Percentiles rank a stretch among this genome's conserved stretches.
Conservation (phyloP, 352 stramenopile species). For the Phytophthora citricola region DNA sequence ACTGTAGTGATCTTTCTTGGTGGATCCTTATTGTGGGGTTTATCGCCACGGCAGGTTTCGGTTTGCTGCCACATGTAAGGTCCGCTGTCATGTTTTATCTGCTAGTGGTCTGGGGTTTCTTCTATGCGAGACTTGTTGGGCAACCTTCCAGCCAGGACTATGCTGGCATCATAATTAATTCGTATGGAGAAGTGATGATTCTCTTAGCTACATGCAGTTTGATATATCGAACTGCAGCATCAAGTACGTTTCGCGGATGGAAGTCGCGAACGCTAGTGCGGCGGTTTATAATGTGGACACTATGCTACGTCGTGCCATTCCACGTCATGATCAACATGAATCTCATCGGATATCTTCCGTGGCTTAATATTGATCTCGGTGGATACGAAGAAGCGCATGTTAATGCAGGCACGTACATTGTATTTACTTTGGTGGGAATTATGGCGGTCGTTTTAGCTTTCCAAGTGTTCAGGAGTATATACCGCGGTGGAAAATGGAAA, state of each 20-base stretch:
- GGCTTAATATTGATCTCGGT: slow-evolving; percentile 77
- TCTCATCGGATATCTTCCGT: slow-evolving; percentile 72
- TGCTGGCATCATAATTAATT: slow-evolving; percentile 46
- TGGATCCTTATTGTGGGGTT: slow-evolving; percentile 58
- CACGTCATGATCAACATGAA: slow-evolving; percentile 82
- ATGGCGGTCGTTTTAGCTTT: slow-evolving; percentile 40
- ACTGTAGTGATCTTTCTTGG: slow-evolving; percentile 82
- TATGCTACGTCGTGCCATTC: slow-evolving; percentile 76
- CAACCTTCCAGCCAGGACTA: slow-evolving; percentile 74
- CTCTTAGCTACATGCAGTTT: slow-evolving; percentile 61
- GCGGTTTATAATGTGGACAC: slow-evolving; percentile 58
- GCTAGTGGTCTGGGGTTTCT: slow-evolving; percentile 71
- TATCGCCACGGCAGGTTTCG: slow-evolving; percentile 50
- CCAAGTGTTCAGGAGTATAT: slow-evolving; percentile 56
- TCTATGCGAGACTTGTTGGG: slow-evolving; percentile 74
- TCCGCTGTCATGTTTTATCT: slow-evolving; percentile 55
- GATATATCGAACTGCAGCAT: slow-evolving; percentile 46
- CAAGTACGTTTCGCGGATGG: slow-evolving; percentile 62
- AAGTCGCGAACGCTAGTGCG: slow-evolving; percentile 28
- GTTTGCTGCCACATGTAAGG: slow-evolving; percentile 53
- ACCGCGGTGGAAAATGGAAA: slow-evolving; percentile 47
- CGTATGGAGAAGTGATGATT: slow-evolving; percentile 70
- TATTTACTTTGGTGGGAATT: slow-evolving; percentile 48
- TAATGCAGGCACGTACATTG: slow-evolving; percentile 71
- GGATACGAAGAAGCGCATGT: slow-evolving; percentile 55